Percentiles rank a stretch among this genome's conserved stretches.
Conservation (phyloP, 108 stramenopile genomes). For the Nannochloropsis gaditana region DNA sequence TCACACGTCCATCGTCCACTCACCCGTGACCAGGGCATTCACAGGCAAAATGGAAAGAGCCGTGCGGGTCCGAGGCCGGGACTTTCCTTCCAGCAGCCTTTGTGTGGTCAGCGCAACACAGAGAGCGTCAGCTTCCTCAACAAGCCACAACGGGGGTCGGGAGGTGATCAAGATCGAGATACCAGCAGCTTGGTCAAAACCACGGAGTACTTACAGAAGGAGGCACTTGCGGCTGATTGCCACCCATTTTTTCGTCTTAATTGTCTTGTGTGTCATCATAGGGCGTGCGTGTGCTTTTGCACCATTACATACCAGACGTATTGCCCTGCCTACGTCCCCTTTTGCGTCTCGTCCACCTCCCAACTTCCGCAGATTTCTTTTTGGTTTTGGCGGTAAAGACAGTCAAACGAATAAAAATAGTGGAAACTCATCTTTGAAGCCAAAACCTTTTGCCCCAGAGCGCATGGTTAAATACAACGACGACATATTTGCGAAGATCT, state of each 20-base stretch:
- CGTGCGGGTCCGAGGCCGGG: no score
- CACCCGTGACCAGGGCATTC: no score
- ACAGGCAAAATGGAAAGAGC: no score
- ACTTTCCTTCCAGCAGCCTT: no score
- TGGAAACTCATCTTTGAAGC: neutral
- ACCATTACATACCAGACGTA: neutral
- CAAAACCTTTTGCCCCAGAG: neutral
- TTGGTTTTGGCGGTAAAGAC: neutral
- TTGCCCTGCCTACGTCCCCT: neutral
- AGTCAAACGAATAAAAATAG: neutral
- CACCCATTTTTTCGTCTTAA: neutral
- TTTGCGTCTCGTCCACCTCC: neutral
- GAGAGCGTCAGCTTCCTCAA: no score
- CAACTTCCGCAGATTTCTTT: neutral
- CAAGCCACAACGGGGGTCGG: no score
- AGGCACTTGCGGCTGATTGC: no score
- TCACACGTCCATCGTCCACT: no score
- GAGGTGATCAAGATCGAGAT: no score
- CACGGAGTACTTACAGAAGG: no score
- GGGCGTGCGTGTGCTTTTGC: neutral
- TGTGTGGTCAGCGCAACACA: no score
- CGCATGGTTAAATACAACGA: neutral
- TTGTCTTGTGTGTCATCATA: neutral
- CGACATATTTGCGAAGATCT: constrained; percentile 1
- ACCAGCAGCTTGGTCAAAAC: no score